Evolutionary conservation across 2,329 filamentous ascomycete species (phyloP), one percentile per base, ranked within the genome.

Genomic region (Plenodomus biglobosus): DNA sequence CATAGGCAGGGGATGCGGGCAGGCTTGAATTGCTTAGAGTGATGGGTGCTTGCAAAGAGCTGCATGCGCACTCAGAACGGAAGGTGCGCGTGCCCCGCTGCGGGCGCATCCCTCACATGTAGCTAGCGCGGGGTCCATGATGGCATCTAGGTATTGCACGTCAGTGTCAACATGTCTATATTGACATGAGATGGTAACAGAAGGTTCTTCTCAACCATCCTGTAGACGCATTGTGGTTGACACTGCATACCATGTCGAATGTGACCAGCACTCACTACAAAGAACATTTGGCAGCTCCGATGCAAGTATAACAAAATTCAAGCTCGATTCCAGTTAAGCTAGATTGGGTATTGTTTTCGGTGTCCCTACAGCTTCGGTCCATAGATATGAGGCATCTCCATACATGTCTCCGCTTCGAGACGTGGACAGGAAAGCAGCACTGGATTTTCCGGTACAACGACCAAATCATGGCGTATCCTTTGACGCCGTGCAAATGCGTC

Each of bases 401-500:
- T 3, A 32, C 5, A 32, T 11, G 27, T 32, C 6, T 11, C 8
- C 11, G 6, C 3, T 10, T 11, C 13, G 11, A 15, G 13, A 3
- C 8, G 27, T 32, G 27, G 7, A 15, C 27, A 32, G 3, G 15
- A 11, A 15, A 32, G 3, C 8, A 32, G 27, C 27, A 32, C 6
- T 32, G 6, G 11, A 10, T 15, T 11, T 8, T 32, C 13, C 11
- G 3, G 27, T 24, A 24, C 22, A 32, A 32, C 13, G 27, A 32
- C 38, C 30, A n/a, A 41, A 50, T 47, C 30, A 34, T 46, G 39
- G 24, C 41, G 46, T 48, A 39, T 27, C 41, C 39, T 21, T 34
- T 38, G 38, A 58, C 63, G 58, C 59, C 59, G 38, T 53, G 44
- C 22, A 54, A 59, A 66, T 65, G 62, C 62, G 41, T 40, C 45